phyloP scores from a whole-genome alignment of 805 yeast genomes.

The Blastobotrys chiropterorum region DNA sequence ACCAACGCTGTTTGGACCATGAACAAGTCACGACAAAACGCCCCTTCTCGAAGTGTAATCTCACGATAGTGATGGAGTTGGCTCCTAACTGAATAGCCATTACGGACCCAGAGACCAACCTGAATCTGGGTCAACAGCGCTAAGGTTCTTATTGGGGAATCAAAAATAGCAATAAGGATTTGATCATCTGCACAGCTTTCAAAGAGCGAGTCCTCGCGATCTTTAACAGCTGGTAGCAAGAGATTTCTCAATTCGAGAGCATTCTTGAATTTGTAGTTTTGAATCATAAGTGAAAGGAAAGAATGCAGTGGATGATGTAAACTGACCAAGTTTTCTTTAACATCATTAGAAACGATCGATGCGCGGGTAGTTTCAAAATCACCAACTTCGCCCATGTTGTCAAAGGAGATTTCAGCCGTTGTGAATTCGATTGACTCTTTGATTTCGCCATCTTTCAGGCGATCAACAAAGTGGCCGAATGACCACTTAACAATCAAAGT shows the following conservation, averaged over 20 bases:
- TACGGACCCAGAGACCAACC: constrained; percentile 90
- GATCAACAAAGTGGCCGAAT: constrained; percentile 15
- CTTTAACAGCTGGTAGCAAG: constrained; percentile 10
- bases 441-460: constrained; percentile 21
- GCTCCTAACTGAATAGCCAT: constrained; percentile 73
- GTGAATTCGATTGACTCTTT: constrained; percentile 16
- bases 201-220: background rate
- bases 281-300: constrained; percentile 63
- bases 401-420: background rate
- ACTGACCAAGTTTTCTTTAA: constrained; percentile 48
- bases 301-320: constrained; percentile 79
- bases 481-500: constrained; percentile 25
- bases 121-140: constrained; percentile 79
- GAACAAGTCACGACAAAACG: constrained; percentile 72
- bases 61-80: constrained; percentile 76
- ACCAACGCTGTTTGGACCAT: constrained; percentile 58
- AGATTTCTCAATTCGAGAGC: constrained; percentile 21
- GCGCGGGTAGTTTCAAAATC: constrained; percentile 19
- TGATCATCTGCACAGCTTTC: background rate
- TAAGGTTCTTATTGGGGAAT: constrained; percentile 69
- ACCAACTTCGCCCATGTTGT: background rate
- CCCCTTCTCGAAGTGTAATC: constrained; percentile 74
- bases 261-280: constrained; percentile 34
- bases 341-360: constrained; percentile 36
- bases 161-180: constrained; percentile 39